phyloP scores from a whole-genome alignment of 2,329 filamentous ascomycete species.

The Corynespora cassiicola region DNA sequence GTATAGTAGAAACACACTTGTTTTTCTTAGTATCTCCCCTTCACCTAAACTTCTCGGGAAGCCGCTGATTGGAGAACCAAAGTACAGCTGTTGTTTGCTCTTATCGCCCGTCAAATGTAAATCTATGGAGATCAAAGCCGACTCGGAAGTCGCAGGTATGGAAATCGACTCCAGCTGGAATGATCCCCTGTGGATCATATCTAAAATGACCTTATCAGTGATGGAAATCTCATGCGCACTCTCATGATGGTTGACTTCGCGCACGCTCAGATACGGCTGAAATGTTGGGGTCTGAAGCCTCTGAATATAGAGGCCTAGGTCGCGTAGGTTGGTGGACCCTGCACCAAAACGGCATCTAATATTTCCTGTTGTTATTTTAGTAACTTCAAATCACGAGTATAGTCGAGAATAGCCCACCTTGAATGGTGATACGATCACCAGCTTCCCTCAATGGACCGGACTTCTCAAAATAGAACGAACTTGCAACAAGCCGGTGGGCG shows the following conservation, averaged over 20 bases:
- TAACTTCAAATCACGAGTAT: neutral
- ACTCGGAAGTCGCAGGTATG: slow-evolving; percentile 8
- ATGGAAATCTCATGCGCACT: slow-evolving; percentile 7
- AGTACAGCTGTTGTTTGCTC: slow-evolving; percentile 37
- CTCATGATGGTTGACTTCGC: slow-evolving; percentile 7
- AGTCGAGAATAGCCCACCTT: slow-evolving; percentile 4
- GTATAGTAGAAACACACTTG: slow-evolving; percentile 6
- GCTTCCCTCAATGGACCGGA: slow-evolving; percentile 5
- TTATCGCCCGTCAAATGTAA: slow-evolving; percentile 40
- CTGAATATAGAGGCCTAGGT: slow-evolving; percentile 36
- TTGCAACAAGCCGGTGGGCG: slow-evolving; percentile 43
- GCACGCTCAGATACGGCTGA: slow-evolving; percentile 39
- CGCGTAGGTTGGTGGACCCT: slow-evolving; percentile 36
- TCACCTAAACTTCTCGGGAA: slow-evolving; percentile 32
- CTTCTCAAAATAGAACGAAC: slow-evolving; percentile 46
- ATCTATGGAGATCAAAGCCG: slow-evolving; percentile 21
- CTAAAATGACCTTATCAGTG: slow-evolving; percentile 4
- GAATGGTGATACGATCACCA: slow-evolving; percentile 7
- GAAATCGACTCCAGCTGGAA: slow-evolving; percentile 12
- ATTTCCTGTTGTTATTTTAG: slow-evolving; percentile 16
- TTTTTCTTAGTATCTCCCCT: slow-evolving; percentile 8
- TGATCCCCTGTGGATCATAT: slow-evolving; percentile 9
- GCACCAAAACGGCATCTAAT: slow-evolving; percentile 43
- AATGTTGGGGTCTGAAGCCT: slow-evolving; percentile 29
- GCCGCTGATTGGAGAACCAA: slow-evolving; percentile 45